These are phyloP conservation scores for Mortierella antarctica DNA, from an alignment of 192 early-diverging fungal genomes.

Conservation along the genomic window DNA sequence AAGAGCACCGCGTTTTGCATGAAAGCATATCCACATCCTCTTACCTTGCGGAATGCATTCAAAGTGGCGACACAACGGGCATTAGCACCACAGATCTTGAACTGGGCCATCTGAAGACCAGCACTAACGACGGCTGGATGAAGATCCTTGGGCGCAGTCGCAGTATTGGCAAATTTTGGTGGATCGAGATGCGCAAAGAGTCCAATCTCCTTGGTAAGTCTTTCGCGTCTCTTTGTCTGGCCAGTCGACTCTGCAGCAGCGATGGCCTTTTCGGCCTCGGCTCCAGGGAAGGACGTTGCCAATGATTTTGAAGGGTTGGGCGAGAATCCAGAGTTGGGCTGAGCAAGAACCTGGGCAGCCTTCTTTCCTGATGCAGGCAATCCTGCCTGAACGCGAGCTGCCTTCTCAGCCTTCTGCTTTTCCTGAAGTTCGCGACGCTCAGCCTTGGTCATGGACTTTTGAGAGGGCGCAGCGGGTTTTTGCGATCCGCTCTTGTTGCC, in stretches of 20 bases:
- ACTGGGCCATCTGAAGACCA: constrained; percentile 89
- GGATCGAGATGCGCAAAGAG: constrained; percentile 82
- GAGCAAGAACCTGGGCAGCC: constrained; percentile 38
- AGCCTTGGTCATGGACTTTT: constrained; percentile 82
- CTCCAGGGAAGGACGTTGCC: constrained; percentile 37
- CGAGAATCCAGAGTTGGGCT: constrained; percentile 30
- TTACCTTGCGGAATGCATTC: constrained; percentile 82
- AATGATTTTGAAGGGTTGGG: constrained; percentile 29
- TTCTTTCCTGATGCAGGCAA: constrained; percentile 53
- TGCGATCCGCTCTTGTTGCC: constrained; percentile 19
- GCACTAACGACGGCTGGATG: constrained; percentile 89
- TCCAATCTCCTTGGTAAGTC: constrained; percentile 63
- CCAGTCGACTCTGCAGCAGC: constrained; percentile 46
- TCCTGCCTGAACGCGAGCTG: constrained; percentile 55
- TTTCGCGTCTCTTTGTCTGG: constrained; percentile 50
- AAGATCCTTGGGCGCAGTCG: constrained; percentile 64
- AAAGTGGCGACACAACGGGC: constrained; percentile 92
- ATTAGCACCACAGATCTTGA: constrained; percentile 91
- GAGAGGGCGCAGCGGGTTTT: constrained; percentile 40
- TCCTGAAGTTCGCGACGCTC: constrained; percentile 91
- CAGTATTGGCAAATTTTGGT: constrained; percentile 63
- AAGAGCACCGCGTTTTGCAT: not conserved
- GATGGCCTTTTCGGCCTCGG: constrained; percentile 40
- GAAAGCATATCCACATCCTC: not conserved
- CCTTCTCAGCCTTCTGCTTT: constrained; percentile 83